A percentile compares a stretch with the other conserved stretches of the same genome.
Evolutionary conservation across 345 rosid species (phyloP).

Genomic region (Nasturtium officinale): DNA sequence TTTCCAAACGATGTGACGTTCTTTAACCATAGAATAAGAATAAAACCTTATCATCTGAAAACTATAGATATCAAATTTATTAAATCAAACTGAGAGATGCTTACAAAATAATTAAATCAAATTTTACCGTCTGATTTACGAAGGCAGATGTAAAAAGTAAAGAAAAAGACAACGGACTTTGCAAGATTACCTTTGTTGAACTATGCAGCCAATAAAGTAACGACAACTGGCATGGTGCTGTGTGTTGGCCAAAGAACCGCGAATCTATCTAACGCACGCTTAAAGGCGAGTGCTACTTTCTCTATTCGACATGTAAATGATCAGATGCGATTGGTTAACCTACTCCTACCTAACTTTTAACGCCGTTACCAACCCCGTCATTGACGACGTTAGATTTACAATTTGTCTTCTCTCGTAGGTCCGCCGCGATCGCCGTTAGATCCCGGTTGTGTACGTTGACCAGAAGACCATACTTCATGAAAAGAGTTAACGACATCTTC

Average conservation of each 20-base stretch:
- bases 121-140: constrained; percentile 20
- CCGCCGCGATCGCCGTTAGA: constrained; percentile 46
- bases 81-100: constrained; percentile 27
- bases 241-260: background rate
- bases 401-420: constrained; percentile 38
- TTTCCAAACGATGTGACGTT: constrained; percentile 23
- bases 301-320: constrained; percentile 31
- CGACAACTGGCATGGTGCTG: constrained; percentile 7
- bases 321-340: constrained; percentile 32
- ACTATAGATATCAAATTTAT: background rate
- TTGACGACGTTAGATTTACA: constrained; percentile 30
- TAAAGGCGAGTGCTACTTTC: constrained; percentile 20
- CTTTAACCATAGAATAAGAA: background rate
- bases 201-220: constrained; percentile 24
- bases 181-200: constrained; percentile 42
- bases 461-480: constrained; percentile 83
- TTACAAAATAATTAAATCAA: constrained; percentile 43
- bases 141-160: background rate
- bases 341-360: constrained; percentile 31
- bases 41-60: background rate
- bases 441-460: constrained; percentile 71
- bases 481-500: constrained; percentile 92
- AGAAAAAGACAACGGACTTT: constrained; percentile 21
- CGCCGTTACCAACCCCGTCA: constrained; percentile 47
- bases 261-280: constrained; percentile 30